phyloP scores from a whole-genome alignment of 192 early-diverging fungal genomes.

The Ramicandelaber brevisporus region DNA sequence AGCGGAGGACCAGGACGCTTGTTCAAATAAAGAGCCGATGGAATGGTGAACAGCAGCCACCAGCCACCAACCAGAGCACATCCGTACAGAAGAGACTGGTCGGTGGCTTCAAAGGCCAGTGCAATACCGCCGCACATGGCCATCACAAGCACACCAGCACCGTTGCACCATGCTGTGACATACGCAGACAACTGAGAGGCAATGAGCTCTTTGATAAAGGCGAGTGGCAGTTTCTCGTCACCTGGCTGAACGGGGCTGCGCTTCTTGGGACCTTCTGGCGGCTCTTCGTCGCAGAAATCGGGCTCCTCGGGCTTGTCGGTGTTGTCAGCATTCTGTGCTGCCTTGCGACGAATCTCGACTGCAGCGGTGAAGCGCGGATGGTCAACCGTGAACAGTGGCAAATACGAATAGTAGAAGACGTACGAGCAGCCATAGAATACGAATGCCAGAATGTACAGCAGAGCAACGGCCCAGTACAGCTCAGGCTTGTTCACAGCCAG shows the following conservation, averaged over 20 bases:
- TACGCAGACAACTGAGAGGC: slow-evolving; percentile 14
- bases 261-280: too few species aligned
- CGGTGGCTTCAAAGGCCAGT: slow-evolving; percentile 7
- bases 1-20: slow-evolving; percentile 16
- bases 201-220: slow-evolving; percentile 1
- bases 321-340: slow-evolving; percentile 1
- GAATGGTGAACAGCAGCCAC: slow-evolving; percentile 17
- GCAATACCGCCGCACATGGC: slow-evolving; percentile 14
- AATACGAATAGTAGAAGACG: slow-evolving; percentile 23
- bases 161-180: slow-evolving; percentile 16
- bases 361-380: slow-evolving; percentile 10
- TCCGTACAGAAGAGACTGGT: slow-evolving; percentile 9
- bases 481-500: slow-evolving; percentile 8
- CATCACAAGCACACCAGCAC: slow-evolving; percentile 18
- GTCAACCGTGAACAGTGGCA: slow-evolving; percentile 15
- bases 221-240: neutral
- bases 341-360: slow-evolving; percentile 8
- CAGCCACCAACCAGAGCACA: slow-evolving; percentile 15
- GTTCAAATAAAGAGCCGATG: slow-evolving; percentile 11
- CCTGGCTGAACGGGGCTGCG: neutral
- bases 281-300: too few species aligned
- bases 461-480: slow-evolving; percentile 11
- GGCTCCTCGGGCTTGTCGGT: slow-evolving; percentile 1
- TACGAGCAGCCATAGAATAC: slow-evolving; percentile 18
- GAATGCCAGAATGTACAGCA: slow-evolving; percentile 14